phyloP scores from a whole-genome alignment of 352 stramenopile genomes.

The Peronospora belbahrii region DNA sequence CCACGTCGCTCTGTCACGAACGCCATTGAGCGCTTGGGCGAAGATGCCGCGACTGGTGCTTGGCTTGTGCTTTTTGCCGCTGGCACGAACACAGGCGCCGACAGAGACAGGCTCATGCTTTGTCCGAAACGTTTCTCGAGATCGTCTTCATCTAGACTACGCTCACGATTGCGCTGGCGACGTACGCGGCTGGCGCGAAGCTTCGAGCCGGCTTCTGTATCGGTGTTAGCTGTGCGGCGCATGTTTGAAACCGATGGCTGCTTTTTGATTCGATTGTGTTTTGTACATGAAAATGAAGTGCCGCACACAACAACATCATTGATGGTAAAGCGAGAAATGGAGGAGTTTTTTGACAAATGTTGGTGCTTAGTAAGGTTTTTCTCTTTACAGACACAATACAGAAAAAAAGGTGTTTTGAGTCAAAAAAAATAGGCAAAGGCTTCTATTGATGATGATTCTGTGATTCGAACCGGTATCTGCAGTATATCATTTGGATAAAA shows the following conservation, averaged over 20 bases:
- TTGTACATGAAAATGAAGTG: background rate
- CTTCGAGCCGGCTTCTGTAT: conserved; percentile 32
- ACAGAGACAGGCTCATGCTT: conserved; percentile 26
- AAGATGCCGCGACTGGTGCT: conserved; percentile 5
- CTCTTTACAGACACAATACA: too few relatives aligned
- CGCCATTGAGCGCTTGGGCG: conserved; percentile 32
- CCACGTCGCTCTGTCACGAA: conserved; percentile 42
- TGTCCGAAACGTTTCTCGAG: conserved; percentile 55
- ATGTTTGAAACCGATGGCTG: conserved; percentile 6
- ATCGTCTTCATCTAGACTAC: conserved; percentile 49
- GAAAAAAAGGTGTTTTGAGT: too few relatives aligned
- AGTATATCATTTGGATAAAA: too few relatives aligned
- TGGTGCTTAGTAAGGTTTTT: too few relatives aligned
- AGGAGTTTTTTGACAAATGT: too few relatives aligned
- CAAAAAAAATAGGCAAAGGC: too few relatives aligned
- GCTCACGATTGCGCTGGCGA: conserved; percentile 41
- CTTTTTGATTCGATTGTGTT: background rate
- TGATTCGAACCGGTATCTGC: too few relatives aligned
- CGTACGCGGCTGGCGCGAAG: conserved; percentile 51
- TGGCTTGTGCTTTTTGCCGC: conserved; percentile 7
- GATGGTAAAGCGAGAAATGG: too few relatives aligned
- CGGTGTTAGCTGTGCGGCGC: conserved; percentile 3
- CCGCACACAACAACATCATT: too few relatives aligned
- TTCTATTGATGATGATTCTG: too few relatives aligned
- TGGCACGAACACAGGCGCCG: conserved; percentile 51